phyloP scores from a whole-genome alignment of 306 rosid genomes.

The Adenanthera pavonina region DNA sequence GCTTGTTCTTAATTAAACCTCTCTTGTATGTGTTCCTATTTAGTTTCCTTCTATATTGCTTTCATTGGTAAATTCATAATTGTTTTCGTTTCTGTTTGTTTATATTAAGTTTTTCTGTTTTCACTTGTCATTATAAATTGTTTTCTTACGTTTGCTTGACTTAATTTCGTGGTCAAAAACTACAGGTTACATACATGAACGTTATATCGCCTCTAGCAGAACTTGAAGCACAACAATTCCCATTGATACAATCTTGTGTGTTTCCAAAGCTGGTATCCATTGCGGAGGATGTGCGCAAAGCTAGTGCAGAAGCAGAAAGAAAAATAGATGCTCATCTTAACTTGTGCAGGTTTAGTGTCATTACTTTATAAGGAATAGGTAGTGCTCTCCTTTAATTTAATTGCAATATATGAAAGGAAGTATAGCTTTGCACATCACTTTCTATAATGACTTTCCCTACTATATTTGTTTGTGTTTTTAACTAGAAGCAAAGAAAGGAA shows the following conservation, averaged over 20 bases:
- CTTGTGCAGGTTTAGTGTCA: constrained; percentile 68
- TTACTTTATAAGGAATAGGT: constrained; percentile 9
- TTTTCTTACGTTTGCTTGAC: constrained; percentile 24
- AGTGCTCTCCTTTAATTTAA: background rate
- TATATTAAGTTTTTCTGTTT: background rate
- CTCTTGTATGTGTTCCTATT: background rate
- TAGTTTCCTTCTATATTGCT: background rate
- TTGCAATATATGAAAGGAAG: background rate
- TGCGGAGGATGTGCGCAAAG: constrained; percentile 74
- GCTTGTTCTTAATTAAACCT: background rate
- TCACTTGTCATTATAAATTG: background rate
- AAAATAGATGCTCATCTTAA: constrained; percentile 80
- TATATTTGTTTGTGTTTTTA: background rate
- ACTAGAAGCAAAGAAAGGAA: background rate
- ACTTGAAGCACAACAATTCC: constrained; percentile 77
- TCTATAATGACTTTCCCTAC: background rate
- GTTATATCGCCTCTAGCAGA: constrained; percentile 82
- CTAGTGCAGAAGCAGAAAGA: constrained; percentile 91
- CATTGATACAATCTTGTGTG: constrained; percentile 82
- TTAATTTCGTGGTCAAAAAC: constrained; percentile 29
- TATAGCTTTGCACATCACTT: background rate
- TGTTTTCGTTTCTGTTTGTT: background rate
- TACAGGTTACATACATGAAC: constrained; percentile 78
- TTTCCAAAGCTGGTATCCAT: constrained; percentile 80
- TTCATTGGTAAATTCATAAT: constrained; percentile 9